Conservation (phyloP, 805 yeast species). For the Candida fluviatilis region DNA sequence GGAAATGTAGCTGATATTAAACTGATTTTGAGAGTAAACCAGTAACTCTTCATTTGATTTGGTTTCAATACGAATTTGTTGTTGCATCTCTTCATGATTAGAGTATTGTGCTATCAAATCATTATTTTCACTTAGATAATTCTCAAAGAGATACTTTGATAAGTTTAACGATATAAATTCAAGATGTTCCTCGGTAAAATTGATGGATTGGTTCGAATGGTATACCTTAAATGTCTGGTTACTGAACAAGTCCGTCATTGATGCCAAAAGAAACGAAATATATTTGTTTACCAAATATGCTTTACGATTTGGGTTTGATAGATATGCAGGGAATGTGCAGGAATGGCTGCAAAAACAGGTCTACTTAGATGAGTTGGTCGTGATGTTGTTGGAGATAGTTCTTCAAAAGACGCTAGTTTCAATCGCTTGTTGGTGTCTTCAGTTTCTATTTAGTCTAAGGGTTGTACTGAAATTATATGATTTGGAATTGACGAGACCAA, state of each 20-base stretch:
- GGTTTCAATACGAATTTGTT: constrained; percentile 9
- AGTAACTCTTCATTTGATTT: constrained; percentile 4
- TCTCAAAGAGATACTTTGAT: constrained; percentile 10
- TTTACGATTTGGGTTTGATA: too few relatives aligned
- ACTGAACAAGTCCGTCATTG: constrained; percentile 9
- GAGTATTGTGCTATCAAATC: constrained; percentile 9
- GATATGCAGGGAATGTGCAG: too few relatives aligned
- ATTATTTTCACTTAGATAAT: constrained; percentile 5
- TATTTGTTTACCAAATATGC: neutral
- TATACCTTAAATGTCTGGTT: constrained; percentile 16
- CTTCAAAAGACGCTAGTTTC: too few relatives aligned
- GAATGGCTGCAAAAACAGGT: neutral
- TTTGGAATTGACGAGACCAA: too few relatives aligned
- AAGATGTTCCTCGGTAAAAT: constrained; percentile 7
- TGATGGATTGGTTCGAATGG: constrained; percentile 12
- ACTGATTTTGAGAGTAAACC: neutral
- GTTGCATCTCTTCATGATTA: constrained; percentile 9
- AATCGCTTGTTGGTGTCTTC: too few relatives aligned
- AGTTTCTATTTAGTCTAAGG: too few relatives aligned
- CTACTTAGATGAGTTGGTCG: too few relatives aligned
- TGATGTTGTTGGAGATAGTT: too few relatives aligned
- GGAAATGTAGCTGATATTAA: constrained; percentile 6
- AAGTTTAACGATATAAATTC: constrained; percentile 8
- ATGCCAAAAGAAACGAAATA: neutral
- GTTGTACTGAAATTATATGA: too few relatives aligned